Percentiles rank a stretch among this genome's conserved stretches.
phyloP scores from a whole-genome alignment of 1,284 basidiomycete genomes.

The Tylopilus orsonianus region DNA sequence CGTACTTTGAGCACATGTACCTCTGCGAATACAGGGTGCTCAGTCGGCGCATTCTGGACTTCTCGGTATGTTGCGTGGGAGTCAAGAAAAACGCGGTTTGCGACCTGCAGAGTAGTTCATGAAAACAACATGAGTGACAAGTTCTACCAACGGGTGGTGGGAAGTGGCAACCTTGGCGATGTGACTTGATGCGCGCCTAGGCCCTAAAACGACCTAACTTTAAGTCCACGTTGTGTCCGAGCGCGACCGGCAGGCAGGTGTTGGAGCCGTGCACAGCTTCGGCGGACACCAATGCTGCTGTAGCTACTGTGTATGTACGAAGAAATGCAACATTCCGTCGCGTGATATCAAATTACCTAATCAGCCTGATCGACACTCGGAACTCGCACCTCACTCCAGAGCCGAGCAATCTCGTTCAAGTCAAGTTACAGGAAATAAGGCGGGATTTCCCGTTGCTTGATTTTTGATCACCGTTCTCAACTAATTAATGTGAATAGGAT shows the following conservation, averaged over 20 bases:
- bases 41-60: conserved; percentile 31
- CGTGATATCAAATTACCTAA: conserved; percentile 27
- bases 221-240: conserved; percentile 24
- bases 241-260: conserved; percentile 21
- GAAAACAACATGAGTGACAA: conserved; percentile 30
- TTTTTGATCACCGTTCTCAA: not conserved
- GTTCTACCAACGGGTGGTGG: conserved; percentile 17
- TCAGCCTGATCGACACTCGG: conserved; percentile 21
- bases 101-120: conserved; percentile 29
- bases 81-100: conserved; percentile 37
- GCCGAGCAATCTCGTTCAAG: not conserved
- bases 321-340: conserved; percentile 11
- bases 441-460: conserved; percentile 2
- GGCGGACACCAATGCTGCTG: conserved; percentile 19
- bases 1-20: conserved; percentile 33
- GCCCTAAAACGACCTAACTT: conserved; percentile 22
- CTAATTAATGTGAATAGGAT: conserved; percentile 14
- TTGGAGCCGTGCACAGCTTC: conserved; percentile 10
- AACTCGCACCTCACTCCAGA: not conserved
- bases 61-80: conserved; percentile 38
- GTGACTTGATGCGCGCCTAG: conserved; percentile 31
- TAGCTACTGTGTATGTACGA: too few species aligned
- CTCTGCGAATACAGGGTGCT: conserved; percentile 30
- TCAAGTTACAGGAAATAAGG: not conserved
- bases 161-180: conserved; percentile 22